Percentiles rank a stretch among this genome's conserved stretches.
These are phyloP conservation scores for Acanthamoeba lugdunensis DNA, from an alignment of 208 protist species.

Conservation along the genomic window DNA sequence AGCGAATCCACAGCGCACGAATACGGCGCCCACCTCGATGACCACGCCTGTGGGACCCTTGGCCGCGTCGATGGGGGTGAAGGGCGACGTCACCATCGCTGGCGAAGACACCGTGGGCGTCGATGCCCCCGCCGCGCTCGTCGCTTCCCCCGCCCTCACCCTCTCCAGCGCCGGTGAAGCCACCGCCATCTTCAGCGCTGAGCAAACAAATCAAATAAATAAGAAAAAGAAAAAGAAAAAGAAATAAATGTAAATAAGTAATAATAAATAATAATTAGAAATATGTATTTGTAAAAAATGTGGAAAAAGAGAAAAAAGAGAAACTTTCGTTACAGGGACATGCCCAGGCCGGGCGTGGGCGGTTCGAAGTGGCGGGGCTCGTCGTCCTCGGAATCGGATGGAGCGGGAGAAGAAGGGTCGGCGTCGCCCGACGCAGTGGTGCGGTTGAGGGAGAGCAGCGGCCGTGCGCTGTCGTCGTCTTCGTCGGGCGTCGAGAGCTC, in stretches of 20 bases:
- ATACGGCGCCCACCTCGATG: not conserved
- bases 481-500: not conserved
- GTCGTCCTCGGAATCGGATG: too few species aligned
- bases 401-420: too few species aligned
- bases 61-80: constrained; percentile 8
- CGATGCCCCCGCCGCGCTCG: not conserved
- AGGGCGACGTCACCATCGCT: constrained; percentile 29
- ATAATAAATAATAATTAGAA: too few species aligned
- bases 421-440: not conserved
- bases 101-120: constrained; percentile 24
- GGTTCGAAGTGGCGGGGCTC: too few species aligned
- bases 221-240: too few species aligned
- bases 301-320: too few species aligned
- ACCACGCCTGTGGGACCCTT: constrained; percentile 22
- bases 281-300: too few species aligned
- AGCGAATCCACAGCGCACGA: constrained; percentile 47
- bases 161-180: constrained; percentile 22
- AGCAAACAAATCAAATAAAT: too few species aligned
- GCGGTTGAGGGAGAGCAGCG: not conserved
- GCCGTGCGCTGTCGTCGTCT: not conserved
- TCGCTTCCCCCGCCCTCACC: not conserved
- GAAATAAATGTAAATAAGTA: too few species aligned
- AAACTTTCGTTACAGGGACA: too few species aligned
- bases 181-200: not conserved
- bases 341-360: too few species aligned